Percentiles rank a stretch among this genome's conserved stretches.
phyloP scores from a whole-genome alignment of 176 grass and related monocot species.

The Musa itinerans region DNA sequence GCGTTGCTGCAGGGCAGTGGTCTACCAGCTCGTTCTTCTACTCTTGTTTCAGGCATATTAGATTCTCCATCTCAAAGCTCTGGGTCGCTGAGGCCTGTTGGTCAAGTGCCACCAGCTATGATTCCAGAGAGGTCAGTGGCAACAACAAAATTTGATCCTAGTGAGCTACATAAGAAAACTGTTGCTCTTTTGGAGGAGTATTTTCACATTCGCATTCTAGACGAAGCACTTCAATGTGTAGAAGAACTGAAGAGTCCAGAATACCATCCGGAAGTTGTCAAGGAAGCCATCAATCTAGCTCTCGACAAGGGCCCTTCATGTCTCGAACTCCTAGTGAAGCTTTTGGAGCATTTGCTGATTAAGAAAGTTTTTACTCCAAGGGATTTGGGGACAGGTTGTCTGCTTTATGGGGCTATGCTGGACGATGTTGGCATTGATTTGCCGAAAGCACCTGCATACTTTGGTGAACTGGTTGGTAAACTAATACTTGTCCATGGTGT shows the following conservation, averaged over 20 bases:
- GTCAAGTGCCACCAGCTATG: conserved; percentile 27
- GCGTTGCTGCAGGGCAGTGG: conserved; percentile 39
- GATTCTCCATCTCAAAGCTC: conserved; percentile 36
- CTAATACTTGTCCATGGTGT: conserved; percentile 43
- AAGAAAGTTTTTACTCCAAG: conserved; percentile 55
- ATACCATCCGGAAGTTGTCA: conserved; percentile 75
- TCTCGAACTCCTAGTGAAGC: conserved; percentile 52
- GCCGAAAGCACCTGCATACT: conserved; percentile 68
- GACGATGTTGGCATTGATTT: conserved; percentile 89
- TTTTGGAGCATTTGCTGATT: conserved; percentile 49
- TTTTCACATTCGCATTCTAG: conserved; percentile 63
- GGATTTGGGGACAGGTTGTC: conserved; percentile 62
- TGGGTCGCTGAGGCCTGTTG: conserved; percentile 29
- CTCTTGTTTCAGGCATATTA: conserved; percentile 4
- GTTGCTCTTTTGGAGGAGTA: conserved; percentile 83
- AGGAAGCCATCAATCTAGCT: conserved; percentile 81
- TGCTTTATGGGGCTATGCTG: conserved; percentile 62
- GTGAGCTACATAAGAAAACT: conserved; percentile 68
- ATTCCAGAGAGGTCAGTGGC: conserved; percentile 31
- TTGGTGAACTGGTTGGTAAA: conserved; percentile 65
- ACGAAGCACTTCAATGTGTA: conserved; percentile 82
- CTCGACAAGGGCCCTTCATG: conserved; percentile 64
- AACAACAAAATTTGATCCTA: conserved; percentile 28
- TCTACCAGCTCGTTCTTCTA: conserved; percentile 29
- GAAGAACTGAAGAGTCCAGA: conserved; percentile 73